Evolutionary conservation across 2,329 filamentous ascomycete species (phyloP).

Genomic region (Juglanconis sp.): DNA sequence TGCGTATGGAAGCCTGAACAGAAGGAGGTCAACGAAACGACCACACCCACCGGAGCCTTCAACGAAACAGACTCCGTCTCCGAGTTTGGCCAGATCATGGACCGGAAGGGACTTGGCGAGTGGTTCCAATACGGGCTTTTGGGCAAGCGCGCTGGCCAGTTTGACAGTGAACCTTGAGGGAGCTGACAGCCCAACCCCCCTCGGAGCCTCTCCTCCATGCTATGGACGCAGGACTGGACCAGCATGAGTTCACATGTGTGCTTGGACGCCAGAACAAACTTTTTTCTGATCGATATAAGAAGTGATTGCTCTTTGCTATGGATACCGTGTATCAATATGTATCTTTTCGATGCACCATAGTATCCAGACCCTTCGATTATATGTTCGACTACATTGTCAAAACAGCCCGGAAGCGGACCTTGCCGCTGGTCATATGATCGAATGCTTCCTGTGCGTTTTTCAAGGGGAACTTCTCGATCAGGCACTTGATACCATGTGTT

Average conservation of each 20-base stretch:
- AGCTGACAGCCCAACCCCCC: neutral
- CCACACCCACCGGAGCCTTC: constrained; percentile 29
- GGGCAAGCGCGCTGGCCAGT: constrained; percentile 17
- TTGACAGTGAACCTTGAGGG: constrained; percentile 11
- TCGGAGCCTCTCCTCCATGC: neutral
- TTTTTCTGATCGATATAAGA: no score
- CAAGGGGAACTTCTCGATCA: constrained; percentile 62
- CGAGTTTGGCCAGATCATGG: constrained; percentile 62
- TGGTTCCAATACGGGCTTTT: constrained; percentile 47
- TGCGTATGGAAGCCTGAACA: constrained; percentile 52
- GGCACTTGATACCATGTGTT: constrained; percentile 58
- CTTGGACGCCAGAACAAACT: no score
- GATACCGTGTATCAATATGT: no score
- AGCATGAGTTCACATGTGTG: no score
- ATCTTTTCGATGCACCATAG: no score
- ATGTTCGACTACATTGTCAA: constrained; percentile 9
- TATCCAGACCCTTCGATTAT: neutral
- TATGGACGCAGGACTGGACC: neutral
- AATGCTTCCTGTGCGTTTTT: constrained; percentile 42
- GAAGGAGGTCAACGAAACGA: constrained; percentile 12
- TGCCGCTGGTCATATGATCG: constrained; percentile 13
- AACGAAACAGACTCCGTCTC: constrained; percentile 62
- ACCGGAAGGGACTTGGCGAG: constrained; percentile 50
- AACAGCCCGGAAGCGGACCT: constrained; percentile 16
- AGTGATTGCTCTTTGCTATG: no score